These are phyloP conservation scores for Lithospermum erythrorhizon DNA, from an alignment of 257 asterid genomes.

Conservation along the genomic window DNA sequence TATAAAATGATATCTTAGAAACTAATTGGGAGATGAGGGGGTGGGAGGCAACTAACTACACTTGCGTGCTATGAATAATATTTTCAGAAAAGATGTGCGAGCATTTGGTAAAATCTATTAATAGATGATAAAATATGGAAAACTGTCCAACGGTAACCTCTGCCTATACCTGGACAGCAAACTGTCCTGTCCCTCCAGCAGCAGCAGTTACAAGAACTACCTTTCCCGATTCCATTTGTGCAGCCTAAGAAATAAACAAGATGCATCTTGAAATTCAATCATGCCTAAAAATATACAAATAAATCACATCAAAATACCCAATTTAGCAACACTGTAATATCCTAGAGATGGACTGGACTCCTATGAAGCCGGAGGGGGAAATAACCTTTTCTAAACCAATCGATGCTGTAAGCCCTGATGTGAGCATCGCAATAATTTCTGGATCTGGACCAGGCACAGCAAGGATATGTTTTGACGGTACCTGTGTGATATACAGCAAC, in stretches of 20 bases:
- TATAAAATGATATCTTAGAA: too few relatives aligned
- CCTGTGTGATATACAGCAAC: conserved; percentile 28
- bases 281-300: background rate
- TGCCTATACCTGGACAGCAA: conserved; percentile 81
- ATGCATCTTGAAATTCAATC: background rate
- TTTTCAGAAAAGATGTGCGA: background rate
- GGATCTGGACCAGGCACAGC: conserved; percentile 94
- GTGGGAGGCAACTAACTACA: too few relatives aligned
- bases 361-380: background rate
- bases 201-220: conserved; percentile 95
- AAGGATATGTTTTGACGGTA: conserved; percentile 71
- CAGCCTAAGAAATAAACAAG: conserved; percentile 43
- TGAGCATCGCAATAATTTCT: conserved; percentile 96
- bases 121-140: background rate
- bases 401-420: conserved; percentile 95
- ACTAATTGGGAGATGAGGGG: too few relatives aligned
- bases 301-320: too few relatives aligned
- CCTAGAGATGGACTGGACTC: background rate
- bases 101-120: background rate
- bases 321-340: background rate
- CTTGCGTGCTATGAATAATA: too few relatives aligned
- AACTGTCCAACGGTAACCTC: background rate
- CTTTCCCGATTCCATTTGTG: conserved; percentile 79
- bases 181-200: conserved; percentile 99
- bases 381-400: conserved; percentile 84